Evolutionary conservation across 2,329 filamentous ascomycete species (phyloP).

Genomic region (Trichoderma atroviride): DNA sequence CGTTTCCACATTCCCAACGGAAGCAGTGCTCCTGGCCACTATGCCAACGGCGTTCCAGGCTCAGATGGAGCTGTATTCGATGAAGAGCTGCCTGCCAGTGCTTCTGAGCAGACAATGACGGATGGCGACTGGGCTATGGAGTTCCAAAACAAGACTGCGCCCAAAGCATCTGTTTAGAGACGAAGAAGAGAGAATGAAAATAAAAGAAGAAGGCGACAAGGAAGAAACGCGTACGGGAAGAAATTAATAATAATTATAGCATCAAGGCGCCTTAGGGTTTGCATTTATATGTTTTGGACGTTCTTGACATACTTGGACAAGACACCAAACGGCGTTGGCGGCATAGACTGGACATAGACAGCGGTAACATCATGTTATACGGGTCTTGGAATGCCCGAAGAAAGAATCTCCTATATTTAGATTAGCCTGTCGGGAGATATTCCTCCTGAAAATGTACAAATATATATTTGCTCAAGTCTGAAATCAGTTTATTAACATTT

Average conservation of each 20-base stretch:
- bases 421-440: not conserved
- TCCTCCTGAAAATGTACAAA: not conserved
- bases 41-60: slow-evolving; percentile 36
- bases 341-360: not conserved
- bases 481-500: not conserved
- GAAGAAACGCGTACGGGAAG: not conserved
- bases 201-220: not conserved
- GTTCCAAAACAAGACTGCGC: not conserved
- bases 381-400: not conserved
- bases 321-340: not conserved
- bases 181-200: not conserved
- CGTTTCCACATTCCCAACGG: slow-evolving; percentile 77
- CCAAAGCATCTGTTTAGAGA: not conserved
- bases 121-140: not conserved
- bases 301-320: not conserved
- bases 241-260: not conserved
- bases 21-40: slow-evolving; percentile 60
- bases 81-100: slow-evolving; percentile 6
- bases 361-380: not conserved
- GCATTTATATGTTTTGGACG: slow-evolving; percentile 4
- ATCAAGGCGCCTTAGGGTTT: not conserved
- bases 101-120: slow-evolving; percentile 6
- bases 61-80: not conserved
- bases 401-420: not conserved
- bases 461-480: not conserved